Base-by-base conservation (phyloP, 257 asterid species). In the Petrea volubilis region DNA sequence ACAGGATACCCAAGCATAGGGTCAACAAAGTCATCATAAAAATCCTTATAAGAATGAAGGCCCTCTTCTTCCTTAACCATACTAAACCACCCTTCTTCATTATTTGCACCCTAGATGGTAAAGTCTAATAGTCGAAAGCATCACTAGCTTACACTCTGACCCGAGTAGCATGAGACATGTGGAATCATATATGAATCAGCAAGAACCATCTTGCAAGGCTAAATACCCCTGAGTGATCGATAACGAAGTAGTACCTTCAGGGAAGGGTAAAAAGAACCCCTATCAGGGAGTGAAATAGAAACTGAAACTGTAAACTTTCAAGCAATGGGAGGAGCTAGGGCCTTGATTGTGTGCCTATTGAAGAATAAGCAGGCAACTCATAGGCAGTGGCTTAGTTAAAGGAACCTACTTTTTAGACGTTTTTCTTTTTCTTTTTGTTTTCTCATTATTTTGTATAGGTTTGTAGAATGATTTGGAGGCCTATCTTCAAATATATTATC, bases 131-230 rank as follows among this genome's bases (percentile, higher is more conserved):
- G 20, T 3, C 25, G 55, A 49, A 49, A 18, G 55, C 25, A 18
- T 46, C 7, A 46, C 21, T 46, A 46, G 52, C 21, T 46, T 46
- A 13, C 9, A 6, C 21, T 46, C 52, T 49, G n/a, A 7, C 55
- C n/a, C 12, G 55, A 49, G 25, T 18, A 49, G 25, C 55, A 49
- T 18, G 55, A 11, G 10, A 43, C 60, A 51, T 3, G n/a, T 34
- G 72, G 20, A 67, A 67, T 50, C 31, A 4, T 29, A 49, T 49
- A 46, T 50, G 49, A 31, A 51, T 50, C 62, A 67, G 24, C 24
- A 67, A 67, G 63, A 46, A 67, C 62, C 62, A 67, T 36, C 51
- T 50, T 67, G 33, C 72, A 50, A 67, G 47, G 38, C 52, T 67
- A 67, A 67, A 50, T 67, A 50, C 31, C 10, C 5, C 31, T 46